phyloP scores from a whole-genome alignment of 345 rosid genomes.

The Zanthoxylum bungeanum region DNA sequence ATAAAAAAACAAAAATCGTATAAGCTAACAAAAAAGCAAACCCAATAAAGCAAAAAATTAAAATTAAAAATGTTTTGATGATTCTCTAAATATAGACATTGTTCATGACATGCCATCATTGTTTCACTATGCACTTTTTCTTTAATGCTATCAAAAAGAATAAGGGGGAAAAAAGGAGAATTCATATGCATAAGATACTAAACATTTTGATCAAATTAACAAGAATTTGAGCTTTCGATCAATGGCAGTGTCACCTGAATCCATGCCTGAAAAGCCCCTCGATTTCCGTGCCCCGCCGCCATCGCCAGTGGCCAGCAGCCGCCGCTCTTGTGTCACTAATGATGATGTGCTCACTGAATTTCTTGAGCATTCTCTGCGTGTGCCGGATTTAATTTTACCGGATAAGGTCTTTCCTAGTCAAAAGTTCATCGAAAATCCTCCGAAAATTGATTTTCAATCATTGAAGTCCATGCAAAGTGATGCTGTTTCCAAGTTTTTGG shows the following conservation, averaged over 20 bases:
- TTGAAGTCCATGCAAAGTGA: constrained; percentile 29
- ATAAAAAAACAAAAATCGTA: constrained; percentile 17
- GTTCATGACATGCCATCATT: constrained; percentile 45
- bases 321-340: constrained; percentile 73
- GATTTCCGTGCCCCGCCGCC: constrained; percentile 94
- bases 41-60: constrained; percentile 10
- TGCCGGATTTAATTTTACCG: constrained; percentile 75
- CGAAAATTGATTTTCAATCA: constrained; percentile 48
- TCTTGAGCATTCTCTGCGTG: constrained; percentile 69
- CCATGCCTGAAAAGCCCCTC: constrained; percentile 49
- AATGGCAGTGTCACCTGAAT: constrained; percentile 42
- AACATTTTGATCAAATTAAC: constrained; percentile 3
- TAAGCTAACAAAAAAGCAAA: constrained; percentile 16
- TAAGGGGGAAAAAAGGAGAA: background rate
- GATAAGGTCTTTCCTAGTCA: constrained; percentile 78
- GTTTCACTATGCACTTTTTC: constrained; percentile 28
- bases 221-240: background rate
- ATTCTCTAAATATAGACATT: constrained; percentile 25
- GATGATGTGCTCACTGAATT: constrained; percentile 71
- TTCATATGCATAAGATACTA: background rate
- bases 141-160: constrained; percentile 5
- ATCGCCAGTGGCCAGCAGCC: constrained; percentile 67
- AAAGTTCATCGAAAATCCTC: constrained; percentile 54
- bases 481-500: constrained; percentile 32
- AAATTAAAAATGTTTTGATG: constrained; percentile 19